These are phyloP conservation scores for Rosa hybrid DNA, from an alignment of 331 rosid species.

Conservation along the genomic window DNA sequence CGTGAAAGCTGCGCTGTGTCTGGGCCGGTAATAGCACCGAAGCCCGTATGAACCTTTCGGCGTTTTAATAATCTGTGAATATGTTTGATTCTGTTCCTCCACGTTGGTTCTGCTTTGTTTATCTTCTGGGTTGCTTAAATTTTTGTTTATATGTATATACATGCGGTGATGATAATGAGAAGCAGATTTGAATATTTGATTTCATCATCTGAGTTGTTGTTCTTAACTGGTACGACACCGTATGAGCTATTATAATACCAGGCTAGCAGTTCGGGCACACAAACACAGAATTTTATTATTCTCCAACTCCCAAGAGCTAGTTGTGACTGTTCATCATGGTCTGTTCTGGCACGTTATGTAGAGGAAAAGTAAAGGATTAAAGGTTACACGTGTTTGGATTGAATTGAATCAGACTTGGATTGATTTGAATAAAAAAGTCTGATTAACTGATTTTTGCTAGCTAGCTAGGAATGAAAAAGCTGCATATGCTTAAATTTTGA, in stretches of 20 bases:
- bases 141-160: not conserved
- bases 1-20: slow-evolving; percentile 74
- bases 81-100: not conserved
- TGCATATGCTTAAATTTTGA: not conserved
- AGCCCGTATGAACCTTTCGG: not conserved
- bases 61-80: not conserved
- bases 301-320: not conserved
- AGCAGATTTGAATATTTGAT: not conserved
- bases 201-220: not conserved
- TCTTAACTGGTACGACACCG: not conserved
- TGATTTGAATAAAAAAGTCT: not conserved
- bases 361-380: not conserved
- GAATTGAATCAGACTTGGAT: not conserved
- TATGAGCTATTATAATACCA: not conserved
- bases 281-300: not conserved
- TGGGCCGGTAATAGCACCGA: slow-evolving; percentile 34
- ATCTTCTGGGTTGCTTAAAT: not conserved
- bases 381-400: not conserved
- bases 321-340: not conserved
- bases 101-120: not conserved
- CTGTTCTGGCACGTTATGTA: not conserved
- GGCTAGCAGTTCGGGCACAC: not conserved
- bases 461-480: not conserved
- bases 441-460: not conserved
- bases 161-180: not conserved